Conservation (phyloP, 2,329 filamentous ascomycete species). For the Beauveria asiatica region DNA sequence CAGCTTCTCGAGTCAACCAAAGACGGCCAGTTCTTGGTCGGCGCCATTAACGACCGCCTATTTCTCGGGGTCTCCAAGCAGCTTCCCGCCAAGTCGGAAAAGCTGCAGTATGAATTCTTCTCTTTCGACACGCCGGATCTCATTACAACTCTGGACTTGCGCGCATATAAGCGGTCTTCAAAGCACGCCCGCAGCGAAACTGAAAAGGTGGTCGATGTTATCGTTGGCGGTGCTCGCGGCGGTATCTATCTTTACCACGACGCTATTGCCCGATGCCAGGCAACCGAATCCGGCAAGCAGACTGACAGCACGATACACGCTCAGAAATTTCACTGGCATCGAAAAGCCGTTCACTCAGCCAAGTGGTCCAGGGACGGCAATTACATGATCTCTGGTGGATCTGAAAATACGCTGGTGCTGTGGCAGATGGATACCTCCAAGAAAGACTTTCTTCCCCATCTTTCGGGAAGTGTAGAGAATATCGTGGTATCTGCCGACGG, state of each 20-base stretch:
- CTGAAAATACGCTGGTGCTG: constrained; percentile 79
- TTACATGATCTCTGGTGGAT: constrained; percentile 88
- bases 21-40: constrained; percentile 48
- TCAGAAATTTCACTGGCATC: constrained; percentile 83
- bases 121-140: constrained; percentile 53
- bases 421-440: constrained; percentile 89
- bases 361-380: constrained; percentile 96
- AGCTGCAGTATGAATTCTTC: constrained; percentile 44
- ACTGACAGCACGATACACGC: constrained; percentile 44
- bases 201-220: constrained; percentile 55
- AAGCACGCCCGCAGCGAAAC: constrained; percentile 19
- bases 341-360: constrained; percentile 69
- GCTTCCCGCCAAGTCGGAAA: constrained; percentile 17
- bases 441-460: constrained; percentile 79
- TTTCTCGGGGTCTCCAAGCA: constrained; percentile 26
- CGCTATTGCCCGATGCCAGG: constrained; percentile 50
- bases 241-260: constrained; percentile 77
- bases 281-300: constrained; percentile 28
- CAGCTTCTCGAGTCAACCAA: constrained; percentile 39
- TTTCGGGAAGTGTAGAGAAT: constrained; percentile 76
- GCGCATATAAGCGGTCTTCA: constrained; percentile 26
- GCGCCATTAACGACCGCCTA: constrained; percentile 29
- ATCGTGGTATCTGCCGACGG: constrained; percentile 74
- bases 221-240: constrained; percentile 68
- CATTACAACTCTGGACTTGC: constrained; percentile 59